phyloP scores from a whole-genome alignment of 2,329 filamentous ascomycete genomes.

The Dactylellina sp. region DNA sequence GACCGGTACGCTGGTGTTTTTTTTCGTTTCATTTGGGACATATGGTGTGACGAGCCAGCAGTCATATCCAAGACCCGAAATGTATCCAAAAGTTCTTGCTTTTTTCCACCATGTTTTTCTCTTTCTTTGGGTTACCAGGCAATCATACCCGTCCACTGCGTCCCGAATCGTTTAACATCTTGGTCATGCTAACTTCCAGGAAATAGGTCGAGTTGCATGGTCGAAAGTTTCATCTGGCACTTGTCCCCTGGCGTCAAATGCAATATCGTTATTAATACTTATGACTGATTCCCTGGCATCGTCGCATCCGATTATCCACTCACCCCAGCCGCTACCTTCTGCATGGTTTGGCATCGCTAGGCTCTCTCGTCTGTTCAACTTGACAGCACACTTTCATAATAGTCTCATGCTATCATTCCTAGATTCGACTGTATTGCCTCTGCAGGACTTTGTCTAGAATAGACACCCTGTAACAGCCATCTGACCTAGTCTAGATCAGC shows the following conservation, averaged over 20 bases:
- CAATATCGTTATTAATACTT: slow-evolving; percentile 30
- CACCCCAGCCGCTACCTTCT: slow-evolving; percentile 8
- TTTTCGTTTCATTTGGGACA: slow-evolving; percentile 19
- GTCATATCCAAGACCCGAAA: not conserved
- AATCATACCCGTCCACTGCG: not conserved
- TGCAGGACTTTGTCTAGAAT: slow-evolving; percentile 11
- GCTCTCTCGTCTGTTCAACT: slow-evolving; percentile 11
- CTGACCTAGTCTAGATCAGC: slow-evolving; percentile 31
- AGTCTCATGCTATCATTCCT: not conserved
- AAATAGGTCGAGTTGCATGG: slow-evolving; percentile 19
- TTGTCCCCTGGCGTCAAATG: slow-evolving; percentile 20
- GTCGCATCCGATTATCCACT: slow-evolving; percentile 15
- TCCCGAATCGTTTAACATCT: slow-evolving; percentile 23
- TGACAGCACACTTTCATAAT: slow-evolving; percentile 14
- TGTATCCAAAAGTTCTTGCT: not conserved
- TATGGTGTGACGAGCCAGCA: slow-evolving; percentile 31
- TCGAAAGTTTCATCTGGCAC: slow-evolving; percentile 32
- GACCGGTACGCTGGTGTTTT: not conserved
- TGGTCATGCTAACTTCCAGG: slow-evolving; percentile 10
- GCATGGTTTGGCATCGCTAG: not conserved
- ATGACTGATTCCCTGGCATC: slow-evolving; percentile 23
- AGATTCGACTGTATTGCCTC: slow-evolving; percentile 28
- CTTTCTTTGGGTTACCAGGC: not conserved
- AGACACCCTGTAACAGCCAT: slow-evolving; percentile 17
- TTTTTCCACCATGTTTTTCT: not conserved